phyloP scores from a whole-genome alignment of 2,329 filamentous ascomycete species.

The Venturia pyrina region DNA sequence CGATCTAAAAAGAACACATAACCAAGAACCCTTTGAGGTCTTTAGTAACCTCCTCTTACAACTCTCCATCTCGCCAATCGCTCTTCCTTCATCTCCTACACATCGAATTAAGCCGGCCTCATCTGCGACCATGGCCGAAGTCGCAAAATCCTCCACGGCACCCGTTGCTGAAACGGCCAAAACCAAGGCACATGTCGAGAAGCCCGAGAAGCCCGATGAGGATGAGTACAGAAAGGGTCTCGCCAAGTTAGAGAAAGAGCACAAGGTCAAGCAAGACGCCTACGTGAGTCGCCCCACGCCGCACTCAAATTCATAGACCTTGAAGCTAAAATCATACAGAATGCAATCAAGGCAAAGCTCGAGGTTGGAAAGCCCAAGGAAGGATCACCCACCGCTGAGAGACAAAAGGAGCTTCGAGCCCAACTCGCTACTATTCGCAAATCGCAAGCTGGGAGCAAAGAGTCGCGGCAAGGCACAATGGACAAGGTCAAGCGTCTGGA shows the following conservation, averaged over 20 bases:
- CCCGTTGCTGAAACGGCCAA: neutral
- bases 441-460: slow-evolving; percentile 83
- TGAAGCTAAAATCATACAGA: slow-evolving; percentile 42
- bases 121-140: slow-evolving; percentile 10
- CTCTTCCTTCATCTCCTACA: neutral
- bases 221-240: slow-evolving; percentile 70
- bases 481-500: slow-evolving; percentile 92
- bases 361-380: slow-evolving; percentile 73
- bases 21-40: neutral
- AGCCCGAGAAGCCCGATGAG: slow-evolving; percentile 81
- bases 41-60: neutral
- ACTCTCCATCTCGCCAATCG: neutral
- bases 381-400: slow-evolving; percentile 70
- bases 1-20: neutral
- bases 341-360: slow-evolving; percentile 78
- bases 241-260: slow-evolving; percentile 75
- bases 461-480: slow-evolving; percentile 62
- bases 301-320: slow-evolving; percentile 13
- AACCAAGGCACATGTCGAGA: slow-evolving; percentile 24
- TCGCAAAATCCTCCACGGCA: slow-evolving; percentile 6
- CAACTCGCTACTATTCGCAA: slow-evolving; percentile 76
- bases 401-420: slow-evolving; percentile 72
- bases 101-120: neutral
- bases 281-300: slow-evolving; percentile 39
- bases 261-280: slow-evolving; percentile 64